phyloP scores from a whole-genome alignment of 2,329 filamentous ascomycete species.

The Beauveria varroae region DNA sequence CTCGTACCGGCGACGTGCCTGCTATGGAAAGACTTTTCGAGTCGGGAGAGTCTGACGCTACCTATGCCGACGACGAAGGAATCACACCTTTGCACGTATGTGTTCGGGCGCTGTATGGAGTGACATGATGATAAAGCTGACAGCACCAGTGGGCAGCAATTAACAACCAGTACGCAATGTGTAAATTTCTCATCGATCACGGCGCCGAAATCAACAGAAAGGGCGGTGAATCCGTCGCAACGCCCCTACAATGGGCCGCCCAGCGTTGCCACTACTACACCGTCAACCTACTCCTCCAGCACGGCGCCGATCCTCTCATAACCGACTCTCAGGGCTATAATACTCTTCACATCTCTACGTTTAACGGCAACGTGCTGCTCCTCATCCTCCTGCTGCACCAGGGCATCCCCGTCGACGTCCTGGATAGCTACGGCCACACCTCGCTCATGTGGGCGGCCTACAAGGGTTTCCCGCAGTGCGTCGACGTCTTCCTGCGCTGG shows the following conservation, averaged over 20 bases:
- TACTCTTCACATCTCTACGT: conserved; percentile 91
- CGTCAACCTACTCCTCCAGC: conserved; percentile 82
- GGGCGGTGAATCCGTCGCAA: conserved; percentile 90
- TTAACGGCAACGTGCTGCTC: conserved; percentile 91
- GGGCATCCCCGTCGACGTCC: conserved; percentile 86
- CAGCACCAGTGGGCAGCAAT: conserved; percentile 83
- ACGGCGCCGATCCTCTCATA: conserved; percentile 86
- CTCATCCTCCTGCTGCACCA: conserved; percentile 87
- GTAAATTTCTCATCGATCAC: conserved; percentile 79
- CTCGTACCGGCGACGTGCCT: conserved; percentile 75
- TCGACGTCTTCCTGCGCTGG: conserved; percentile 89
- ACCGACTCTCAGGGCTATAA: conserved; percentile 97
- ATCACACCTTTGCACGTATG: conserved; percentile 92
- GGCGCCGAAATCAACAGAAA: conserved; percentile 92
- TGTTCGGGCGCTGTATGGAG: conserved; percentile 13
- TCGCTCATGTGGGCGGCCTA: conserved; percentile 98
- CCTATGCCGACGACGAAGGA: conserved; percentile 80
- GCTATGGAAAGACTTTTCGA: conserved; percentile 89
- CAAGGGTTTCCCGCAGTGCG: conserved; percentile 88
- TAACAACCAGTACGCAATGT: conserved; percentile 97
- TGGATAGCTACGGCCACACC: conserved; percentile 86
- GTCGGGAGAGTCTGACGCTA: conserved; percentile 70
- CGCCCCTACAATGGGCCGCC: conserved; percentile 92
- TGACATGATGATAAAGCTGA: conserved; percentile 11
- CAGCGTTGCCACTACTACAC: conserved; percentile 96